Evolutionary conservation across 1,139 yeast genomes (phyloP).

Genomic region (Yamadazyma songkhlaensis): DNA sequence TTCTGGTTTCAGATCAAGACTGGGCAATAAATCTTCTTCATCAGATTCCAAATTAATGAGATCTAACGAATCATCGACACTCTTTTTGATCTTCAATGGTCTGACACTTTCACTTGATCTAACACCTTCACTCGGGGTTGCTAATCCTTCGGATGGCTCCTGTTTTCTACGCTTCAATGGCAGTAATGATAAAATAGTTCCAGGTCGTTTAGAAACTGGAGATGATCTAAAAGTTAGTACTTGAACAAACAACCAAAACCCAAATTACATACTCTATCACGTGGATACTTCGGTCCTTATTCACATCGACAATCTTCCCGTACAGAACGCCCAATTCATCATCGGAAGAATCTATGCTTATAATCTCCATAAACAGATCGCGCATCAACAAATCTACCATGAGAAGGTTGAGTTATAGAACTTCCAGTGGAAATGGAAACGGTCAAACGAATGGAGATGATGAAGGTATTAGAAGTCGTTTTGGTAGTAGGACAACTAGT

Average conservation of each 20-base stretch:
- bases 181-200: too few relatives aligned
- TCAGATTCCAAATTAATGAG: constrained; percentile 1
- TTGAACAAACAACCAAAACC: not conserved
- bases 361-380: constrained; percentile 8
- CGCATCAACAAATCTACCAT: constrained; percentile 4
- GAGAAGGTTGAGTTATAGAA: constrained; percentile 8
- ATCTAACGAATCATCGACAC: constrained; percentile 4
- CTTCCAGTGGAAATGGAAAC: constrained; percentile 1
- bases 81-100: not conserved
- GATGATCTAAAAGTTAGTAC: constrained; percentile 3
- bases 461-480: constrained; percentile 1
- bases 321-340: not conserved
- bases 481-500: constrained; percentile 4
- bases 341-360: constrained; percentile 3
- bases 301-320: constrained; percentile 4
- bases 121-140: too few relatives aligned
- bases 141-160: too few relatives aligned
- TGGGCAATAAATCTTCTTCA: not conserved
- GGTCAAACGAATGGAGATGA: constrained; percentile 20
- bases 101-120: too few relatives aligned
- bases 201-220: not conserved
- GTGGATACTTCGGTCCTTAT: not conserved
- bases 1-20: too few relatives aligned
- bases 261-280: constrained; percentile 3
- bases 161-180: too few relatives aligned